phyloP scores from a whole-genome alignment of 192 early-diverging fungal species.

The Coemansia sp. region DNA sequence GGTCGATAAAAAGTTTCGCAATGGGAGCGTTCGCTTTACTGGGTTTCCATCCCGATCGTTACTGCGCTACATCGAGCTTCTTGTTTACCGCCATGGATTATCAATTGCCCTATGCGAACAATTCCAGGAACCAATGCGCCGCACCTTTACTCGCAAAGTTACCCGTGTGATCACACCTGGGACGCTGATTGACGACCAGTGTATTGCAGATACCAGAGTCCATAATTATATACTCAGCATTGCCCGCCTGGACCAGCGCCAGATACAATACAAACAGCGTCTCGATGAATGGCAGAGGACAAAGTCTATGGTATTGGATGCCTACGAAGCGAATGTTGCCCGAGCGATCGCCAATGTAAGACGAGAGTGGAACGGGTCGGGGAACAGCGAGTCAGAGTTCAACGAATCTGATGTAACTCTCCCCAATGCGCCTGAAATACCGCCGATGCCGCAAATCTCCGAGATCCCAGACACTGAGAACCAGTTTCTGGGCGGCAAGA shows the following conservation, averaged over 20 bases:
- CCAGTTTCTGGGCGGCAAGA: neutral
- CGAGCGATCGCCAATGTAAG: conserved; percentile 9
- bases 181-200: conserved; percentile 78
- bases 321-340: conserved; percentile 1
- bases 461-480: neutral
- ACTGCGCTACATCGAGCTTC: conserved; percentile 65
- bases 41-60: conserved; percentile 70
- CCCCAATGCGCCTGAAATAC: conserved; percentile 16
- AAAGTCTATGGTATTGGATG: neutral
- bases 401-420: conserved; percentile 16
- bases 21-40: conserved; percentile 62
- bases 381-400: conserved; percentile 9
- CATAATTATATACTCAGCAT: conserved; percentile 80
- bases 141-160: conserved; percentile 66
- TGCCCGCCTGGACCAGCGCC: conserved; percentile 25
- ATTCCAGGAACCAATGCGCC: conserved; percentile 50
- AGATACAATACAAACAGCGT: conserved; percentile 10
- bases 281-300: conserved; percentile 9
- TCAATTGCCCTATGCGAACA: conserved; percentile 76
- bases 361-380: conserved; percentile 10
- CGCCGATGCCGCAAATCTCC: conserved; percentile 10
- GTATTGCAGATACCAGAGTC: conserved; percentile 58
- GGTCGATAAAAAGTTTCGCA: conserved; percentile 64
- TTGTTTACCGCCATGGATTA: conserved; percentile 61
- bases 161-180: conserved; percentile 84